Percentiles rank a stretch among this genome's conserved stretches.
These are phyloP conservation scores for Coffea canephora DNA, from an alignment of 257 asterid genomes.

Conservation along the genomic window DNA sequence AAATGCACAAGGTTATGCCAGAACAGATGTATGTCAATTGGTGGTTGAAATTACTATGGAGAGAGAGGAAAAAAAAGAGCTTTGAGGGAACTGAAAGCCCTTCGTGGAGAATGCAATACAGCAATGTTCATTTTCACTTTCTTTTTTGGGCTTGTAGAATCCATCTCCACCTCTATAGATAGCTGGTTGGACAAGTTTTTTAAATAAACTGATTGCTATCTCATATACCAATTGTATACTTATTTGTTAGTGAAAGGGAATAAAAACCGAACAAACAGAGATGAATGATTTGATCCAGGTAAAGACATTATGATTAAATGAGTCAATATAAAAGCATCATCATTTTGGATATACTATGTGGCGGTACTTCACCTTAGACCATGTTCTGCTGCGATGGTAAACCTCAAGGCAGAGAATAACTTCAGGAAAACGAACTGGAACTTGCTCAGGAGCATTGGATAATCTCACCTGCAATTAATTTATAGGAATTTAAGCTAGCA, in stretches of 20 bases:
- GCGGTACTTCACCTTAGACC: conserved; percentile 42
- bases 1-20: not conserved
- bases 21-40: not conserved
- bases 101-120: too few relatives aligned
- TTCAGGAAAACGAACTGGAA: conserved; percentile 70
- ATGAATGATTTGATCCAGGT: not conserved
- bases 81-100: not conserved
- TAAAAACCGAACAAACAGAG: not conserved
- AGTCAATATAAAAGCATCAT: not conserved
- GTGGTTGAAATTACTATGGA: too few relatives aligned
- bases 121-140: too few relatives aligned
- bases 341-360: not conserved
- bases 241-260: not conserved
- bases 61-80: too few relatives aligned
- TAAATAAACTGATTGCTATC: not conserved
- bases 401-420: conserved; percentile 68
- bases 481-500: not conserved
- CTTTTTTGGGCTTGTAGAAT: not conserved
- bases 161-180: not conserved
- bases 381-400: conserved; percentile 58
- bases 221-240: not conserved
- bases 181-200: not conserved
- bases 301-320: not conserved
- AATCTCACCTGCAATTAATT: conserved; percentile 52
- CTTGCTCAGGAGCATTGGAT: conserved; percentile 36